Evolutionary conservation across 139 green algal genomes (phyloP).

Genomic region (Diplosphaera chodatii): DNA sequence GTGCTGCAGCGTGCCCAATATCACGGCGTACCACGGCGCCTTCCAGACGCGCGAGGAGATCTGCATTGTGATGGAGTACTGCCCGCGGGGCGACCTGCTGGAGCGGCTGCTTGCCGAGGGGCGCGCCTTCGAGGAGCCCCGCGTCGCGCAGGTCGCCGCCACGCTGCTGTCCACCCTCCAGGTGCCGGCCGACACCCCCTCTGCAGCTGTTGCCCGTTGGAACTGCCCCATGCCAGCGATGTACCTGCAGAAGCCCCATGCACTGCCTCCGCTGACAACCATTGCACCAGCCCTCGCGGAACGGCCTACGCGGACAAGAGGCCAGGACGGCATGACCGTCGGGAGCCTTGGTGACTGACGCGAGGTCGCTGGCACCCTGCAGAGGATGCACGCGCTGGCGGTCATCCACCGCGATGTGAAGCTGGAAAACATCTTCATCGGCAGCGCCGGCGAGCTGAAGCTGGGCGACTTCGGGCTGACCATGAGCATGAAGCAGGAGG

Average conservation of each 20-base stretch:
- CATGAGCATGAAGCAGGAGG: conserved; percentile 56
- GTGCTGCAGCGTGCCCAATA: conserved; percentile 50
- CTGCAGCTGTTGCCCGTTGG: neutral
- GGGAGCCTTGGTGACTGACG: no score
- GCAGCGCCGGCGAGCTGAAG: conserved; percentile 30
- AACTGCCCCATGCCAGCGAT: no score
- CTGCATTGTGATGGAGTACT: conserved; percentile 75
- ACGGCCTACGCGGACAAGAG: no score
- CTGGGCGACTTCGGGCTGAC: conserved; percentile 70
- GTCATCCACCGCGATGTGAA: conserved; percentile 78
- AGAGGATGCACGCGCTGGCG: conserved; percentile 38
- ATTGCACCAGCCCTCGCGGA: no score
- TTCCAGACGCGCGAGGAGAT: conserved; percentile 57
- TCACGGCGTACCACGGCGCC: conserved; percentile 40
- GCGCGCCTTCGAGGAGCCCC: conserved; percentile 47
- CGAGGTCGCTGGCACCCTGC: no score
- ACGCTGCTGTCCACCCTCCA: conserved; percentile 46
- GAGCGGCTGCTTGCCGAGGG: conserved; percentile 54
- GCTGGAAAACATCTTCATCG: conserved; percentile 75
- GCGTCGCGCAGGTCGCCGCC: conserved; percentile 35
- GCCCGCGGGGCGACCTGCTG: conserved; percentile 55
- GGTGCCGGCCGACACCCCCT: conserved; percentile 8
- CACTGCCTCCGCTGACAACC: no score
- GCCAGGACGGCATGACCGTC: no score
- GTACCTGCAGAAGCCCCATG: no score